Base-by-base conservation (phyloP, 306 rosid species). In the Casuarina equisetifolia region DNA sequence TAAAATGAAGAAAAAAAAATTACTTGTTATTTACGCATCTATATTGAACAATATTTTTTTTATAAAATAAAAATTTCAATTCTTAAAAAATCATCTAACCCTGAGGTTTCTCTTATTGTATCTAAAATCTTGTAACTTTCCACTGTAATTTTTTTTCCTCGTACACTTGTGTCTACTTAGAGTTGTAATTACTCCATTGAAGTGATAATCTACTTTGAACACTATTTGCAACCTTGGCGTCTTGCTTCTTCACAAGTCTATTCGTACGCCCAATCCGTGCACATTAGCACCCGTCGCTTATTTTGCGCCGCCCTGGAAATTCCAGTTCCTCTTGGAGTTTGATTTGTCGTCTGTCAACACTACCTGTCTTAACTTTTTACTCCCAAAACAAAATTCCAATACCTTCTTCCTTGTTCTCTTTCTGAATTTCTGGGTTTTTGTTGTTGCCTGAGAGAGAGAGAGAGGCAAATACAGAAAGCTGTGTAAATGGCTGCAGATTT, bases 401-500 rank as follows among this genome's bases (percentile, higher is more conserved):
- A 7, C 11, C 62, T 39, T 25, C 45, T 81, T 70, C 52, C 32
- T 25, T 25, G 32, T 25, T 25, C 1, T 25, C 84, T 76, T 70
- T 76, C 51, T 74, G 39, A 32, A 36, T 49, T 73, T 69, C 59
- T 70, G 72, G 70, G 59, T 70, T 43, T 49, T 39, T 43, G 53
- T 11, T 53, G 1, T 40, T 35, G 25, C 32, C 5, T 66, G 77
- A 57, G 62, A 66, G 68, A 78, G 62, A 76, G 68, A 69, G 69
- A 15, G 72, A 76, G 75, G 36, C 72, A 9, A 39, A 12, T 40
- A 10, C 7, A 46, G 68, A 53, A 58, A 35, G 74, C 64, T 32
- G 75, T 42, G 1, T 16, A 4, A 38, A 83, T 86, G 88, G 90
- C 84, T 36, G 81, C 76, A 58, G 89, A 86, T 7, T 53, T 86